These are phyloP conservation scores for Eimeria sp. DNA, from an alignment of 169 alveolate genomes.

Conservation along the genomic window DNA sequence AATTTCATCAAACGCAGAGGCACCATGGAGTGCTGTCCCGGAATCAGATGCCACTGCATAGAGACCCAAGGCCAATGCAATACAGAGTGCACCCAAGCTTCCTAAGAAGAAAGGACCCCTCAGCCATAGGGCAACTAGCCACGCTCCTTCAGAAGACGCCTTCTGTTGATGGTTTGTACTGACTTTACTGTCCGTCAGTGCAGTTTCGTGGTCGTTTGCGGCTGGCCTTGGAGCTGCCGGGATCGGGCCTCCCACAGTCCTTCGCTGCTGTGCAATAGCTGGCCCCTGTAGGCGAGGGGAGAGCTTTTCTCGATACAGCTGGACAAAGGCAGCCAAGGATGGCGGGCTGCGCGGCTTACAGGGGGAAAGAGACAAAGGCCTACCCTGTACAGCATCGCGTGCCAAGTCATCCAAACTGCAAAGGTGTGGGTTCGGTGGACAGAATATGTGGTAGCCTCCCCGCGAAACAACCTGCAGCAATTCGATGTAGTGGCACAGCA, in stretches of 20 bases:
- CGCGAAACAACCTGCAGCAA: slow-evolving; percentile 22
- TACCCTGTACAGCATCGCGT: slow-evolving; percentile 28
- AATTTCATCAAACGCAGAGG: slow-evolving; percentile 31
- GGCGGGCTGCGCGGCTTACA: slow-evolving; percentile 17
- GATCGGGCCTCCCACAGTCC: slow-evolving; percentile 60
- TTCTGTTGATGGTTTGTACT: background rate
- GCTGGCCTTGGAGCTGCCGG: background rate
- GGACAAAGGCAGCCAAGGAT: background rate
- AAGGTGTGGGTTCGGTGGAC: slow-evolving; percentile 64
- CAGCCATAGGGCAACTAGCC: slow-evolving; percentile 76
- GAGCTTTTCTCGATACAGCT: slow-evolving; percentile 18
- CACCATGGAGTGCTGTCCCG: slow-evolving; percentile 2
- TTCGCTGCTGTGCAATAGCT: slow-evolving; percentile 68
- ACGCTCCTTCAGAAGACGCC: slow-evolving; percentile 36
- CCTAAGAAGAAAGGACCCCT: slow-evolving; percentile 65
- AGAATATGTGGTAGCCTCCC: slow-evolving; percentile 56
- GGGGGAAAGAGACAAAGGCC: slow-evolving; percentile 61
- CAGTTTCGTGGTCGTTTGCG: background rate
- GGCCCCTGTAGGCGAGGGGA: slow-evolving; percentile 62
- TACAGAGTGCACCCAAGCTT: slow-evolving; percentile 37
- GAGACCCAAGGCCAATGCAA: slow-evolving; percentile 33
- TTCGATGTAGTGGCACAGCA: slow-evolving; percentile 33
- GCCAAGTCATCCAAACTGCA: slow-evolving; percentile 54
- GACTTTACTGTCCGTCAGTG: background rate
- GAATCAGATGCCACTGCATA: slow-evolving; percentile 38